Evolutionary conservation across 1,284 basidiomycete genomes (phyloP).

Genomic region (Cystobasidiaceae sp.): DNA sequence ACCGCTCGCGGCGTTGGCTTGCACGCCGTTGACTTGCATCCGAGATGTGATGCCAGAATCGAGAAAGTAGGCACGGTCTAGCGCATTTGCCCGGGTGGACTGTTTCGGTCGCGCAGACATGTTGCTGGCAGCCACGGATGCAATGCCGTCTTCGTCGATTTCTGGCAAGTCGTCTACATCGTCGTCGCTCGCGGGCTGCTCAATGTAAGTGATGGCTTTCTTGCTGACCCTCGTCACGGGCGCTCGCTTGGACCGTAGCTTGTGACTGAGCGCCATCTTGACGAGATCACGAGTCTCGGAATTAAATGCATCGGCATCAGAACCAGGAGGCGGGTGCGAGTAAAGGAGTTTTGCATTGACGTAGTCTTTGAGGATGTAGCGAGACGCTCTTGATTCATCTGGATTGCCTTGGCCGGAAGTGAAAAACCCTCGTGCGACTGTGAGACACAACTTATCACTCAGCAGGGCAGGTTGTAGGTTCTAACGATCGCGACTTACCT

Average conservation of each 20-base stretch:
- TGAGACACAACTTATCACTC: not conserved
- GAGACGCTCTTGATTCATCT: constrained; percentile 88
- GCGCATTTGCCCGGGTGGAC: constrained; percentile 46
- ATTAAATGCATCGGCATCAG: constrained; percentile 72
- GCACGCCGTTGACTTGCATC: constrained; percentile 33
- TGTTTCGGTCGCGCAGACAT: constrained; percentile 19
- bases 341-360: constrained; percentile 90
- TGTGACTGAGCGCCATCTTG: constrained; percentile 55
- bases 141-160: constrained; percentile 36
- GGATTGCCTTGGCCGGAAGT: constrained; percentile 94
- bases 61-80: constrained; percentile 82
- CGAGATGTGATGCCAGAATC: constrained; percentile 33
- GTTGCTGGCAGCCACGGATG: not conserved
- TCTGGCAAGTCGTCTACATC: constrained; percentile 32
- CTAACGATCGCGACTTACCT: constrained; percentile 56
- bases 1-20: constrained; percentile 52
- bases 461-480: not conserved
- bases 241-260: constrained; percentile 61
- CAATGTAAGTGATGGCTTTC: constrained; percentile 72
- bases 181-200: constrained; percentile 31
- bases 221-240: constrained; percentile 77
- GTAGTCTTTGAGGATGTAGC: constrained; percentile 94
- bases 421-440: constrained; percentile 89
- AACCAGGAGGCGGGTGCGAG: constrained; percentile 74
- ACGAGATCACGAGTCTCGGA: constrained; percentile 58